Evolutionary conservation across 164 flowering plant species (phyloP).

Genomic region (Malania oleifera): DNA sequence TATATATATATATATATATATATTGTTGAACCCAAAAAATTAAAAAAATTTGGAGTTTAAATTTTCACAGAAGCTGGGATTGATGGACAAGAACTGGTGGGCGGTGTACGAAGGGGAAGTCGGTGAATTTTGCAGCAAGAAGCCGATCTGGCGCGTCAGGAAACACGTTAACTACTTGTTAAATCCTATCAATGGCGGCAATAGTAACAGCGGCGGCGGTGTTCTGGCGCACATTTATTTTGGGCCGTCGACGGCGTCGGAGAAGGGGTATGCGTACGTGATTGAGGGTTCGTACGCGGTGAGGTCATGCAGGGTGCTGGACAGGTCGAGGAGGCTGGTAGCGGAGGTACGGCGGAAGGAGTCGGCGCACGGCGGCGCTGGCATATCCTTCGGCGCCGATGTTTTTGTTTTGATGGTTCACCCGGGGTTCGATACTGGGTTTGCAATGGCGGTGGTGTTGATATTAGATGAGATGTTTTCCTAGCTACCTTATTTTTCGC

Average conservation of each 20-base stretch:
- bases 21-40: too few species aligned
- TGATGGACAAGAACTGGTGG: conserved; percentile 45
- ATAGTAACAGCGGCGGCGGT: background rate
- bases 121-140: background rate
- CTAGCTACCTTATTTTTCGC: background rate
- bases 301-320: conserved; percentile 47
- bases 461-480: conserved; percentile 59
- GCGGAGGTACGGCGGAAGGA: conserved; percentile 57
- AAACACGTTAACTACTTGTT: conserved; percentile 24
- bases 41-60: too few species aligned
- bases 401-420: conserved; percentile 41
- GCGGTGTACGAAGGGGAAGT: conserved; percentile 45
- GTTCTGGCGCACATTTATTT: conserved; percentile 34
- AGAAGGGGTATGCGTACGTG: conserved; percentile 20
- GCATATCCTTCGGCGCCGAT: conserved; percentile 43
- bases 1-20: too few species aligned
- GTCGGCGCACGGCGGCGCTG: conserved; percentile 25
- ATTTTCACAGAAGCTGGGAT: conserved; percentile 35
- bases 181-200: too few species aligned
- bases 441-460: conserved; percentile 54
- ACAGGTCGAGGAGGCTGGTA: conserved; percentile 32
- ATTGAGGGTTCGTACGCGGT: conserved; percentile 47
- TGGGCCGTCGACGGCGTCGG: background rate
- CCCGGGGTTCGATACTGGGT: conserved; percentile 37
- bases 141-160: conserved; percentile 32